These are phyloP conservation scores for Curvularia hawaiiensis DNA, from an alignment of 2,329 filamentous ascomycete species.

Conservation along the genomic window DNA sequence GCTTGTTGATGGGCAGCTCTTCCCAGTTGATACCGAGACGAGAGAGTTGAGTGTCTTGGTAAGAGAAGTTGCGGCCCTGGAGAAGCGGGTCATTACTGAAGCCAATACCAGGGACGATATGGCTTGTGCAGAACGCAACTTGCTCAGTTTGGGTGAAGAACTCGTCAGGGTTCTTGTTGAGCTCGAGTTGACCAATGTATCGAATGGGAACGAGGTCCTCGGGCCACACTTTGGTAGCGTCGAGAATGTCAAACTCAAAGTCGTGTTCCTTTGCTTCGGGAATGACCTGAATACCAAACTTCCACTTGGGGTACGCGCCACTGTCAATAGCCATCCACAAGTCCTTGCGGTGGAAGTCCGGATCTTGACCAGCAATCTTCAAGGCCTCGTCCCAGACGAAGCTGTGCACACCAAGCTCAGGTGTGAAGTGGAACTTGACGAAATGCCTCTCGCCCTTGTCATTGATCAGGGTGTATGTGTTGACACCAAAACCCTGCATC, in stretches of 20 bases:
- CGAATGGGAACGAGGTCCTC: conserved; percentile 76
- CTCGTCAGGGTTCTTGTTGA: conserved; percentile 81
- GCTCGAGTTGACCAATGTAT: conserved; percentile 78
- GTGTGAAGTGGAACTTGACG: conserved; percentile 79
- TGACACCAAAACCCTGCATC: conserved; percentile 88
- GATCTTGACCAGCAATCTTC: conserved; percentile 67
- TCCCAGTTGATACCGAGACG: conserved; percentile 77
- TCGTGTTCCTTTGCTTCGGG: conserved; percentile 73
- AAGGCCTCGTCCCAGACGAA: conserved; percentile 81
- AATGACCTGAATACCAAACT: conserved; percentile 80
- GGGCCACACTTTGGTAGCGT: conserved; percentile 86
- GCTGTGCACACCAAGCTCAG: conserved; percentile 75
- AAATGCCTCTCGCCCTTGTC: conserved; percentile 71
- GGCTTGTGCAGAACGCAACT: conserved; percentile 79
- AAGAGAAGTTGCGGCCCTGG: conserved; percentile 73
- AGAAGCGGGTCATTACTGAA: conserved; percentile 76
- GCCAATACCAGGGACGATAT: conserved; percentile 78
- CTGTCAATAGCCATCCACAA: conserved; percentile 74
- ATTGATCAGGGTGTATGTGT: conserved; percentile 75
- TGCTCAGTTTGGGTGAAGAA: conserved; percentile 85
- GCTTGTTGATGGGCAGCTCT: conserved; percentile 77
- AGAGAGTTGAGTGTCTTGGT: conserved; percentile 71
- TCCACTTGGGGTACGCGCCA: conserved; percentile 76
- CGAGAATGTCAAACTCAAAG: conserved; percentile 85
- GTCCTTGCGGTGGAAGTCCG: conserved; percentile 82